These are phyloP conservation scores for Ascosphaera aggregata DNA, from an alignment of 2,329 filamentous ascomycete genomes.

Conservation along the genomic window DNA sequence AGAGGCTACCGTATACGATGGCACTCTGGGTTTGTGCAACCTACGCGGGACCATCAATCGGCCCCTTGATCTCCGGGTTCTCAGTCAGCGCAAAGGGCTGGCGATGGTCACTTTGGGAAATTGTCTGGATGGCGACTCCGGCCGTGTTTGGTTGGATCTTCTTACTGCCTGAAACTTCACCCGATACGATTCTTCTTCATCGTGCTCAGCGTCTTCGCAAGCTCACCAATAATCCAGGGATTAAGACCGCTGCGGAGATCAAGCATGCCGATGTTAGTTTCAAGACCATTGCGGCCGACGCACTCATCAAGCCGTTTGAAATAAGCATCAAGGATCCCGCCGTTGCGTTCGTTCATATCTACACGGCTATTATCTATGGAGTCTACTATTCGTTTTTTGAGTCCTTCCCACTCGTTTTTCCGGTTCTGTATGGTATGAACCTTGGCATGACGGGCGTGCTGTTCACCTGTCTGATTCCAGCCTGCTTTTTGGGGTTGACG, in stretches of 20 bases:
- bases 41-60: constrained; percentile 29
- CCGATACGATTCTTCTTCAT: constrained; percentile 34
- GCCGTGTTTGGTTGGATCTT: constrained; percentile 34
- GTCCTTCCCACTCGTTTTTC: constrained; percentile 41
- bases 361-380: constrained; percentile 33
- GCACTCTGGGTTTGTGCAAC: constrained; percentile 31
- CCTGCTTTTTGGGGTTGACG: constrained; percentile 28
- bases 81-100: constrained; percentile 32
- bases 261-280: constrained; percentile 32
- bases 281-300: constrained; percentile 24
- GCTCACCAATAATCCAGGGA: constrained; percentile 30
- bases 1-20: constrained; percentile 29
- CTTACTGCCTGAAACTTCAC: constrained; percentile 39
- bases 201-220: constrained; percentile 38
- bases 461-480: constrained; percentile 36
- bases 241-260: constrained; percentile 41
- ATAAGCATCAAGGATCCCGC: constrained; percentile 38
- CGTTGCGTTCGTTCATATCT: constrained; percentile 36
- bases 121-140: constrained; percentile 36
- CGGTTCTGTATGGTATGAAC: constrained; percentile 34
- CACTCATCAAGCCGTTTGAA: constrained; percentile 36
- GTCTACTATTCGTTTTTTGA: constrained; percentile 35
- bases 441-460: constrained; percentile 34
- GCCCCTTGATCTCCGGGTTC: constrained; percentile 37
- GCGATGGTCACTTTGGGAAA: constrained; percentile 42